Evolutionary conservation across 352 stramenopile species (phyloP), one percentile per base, ranked within the genome.

Genomic region (Pythium guiyangense): DNA sequence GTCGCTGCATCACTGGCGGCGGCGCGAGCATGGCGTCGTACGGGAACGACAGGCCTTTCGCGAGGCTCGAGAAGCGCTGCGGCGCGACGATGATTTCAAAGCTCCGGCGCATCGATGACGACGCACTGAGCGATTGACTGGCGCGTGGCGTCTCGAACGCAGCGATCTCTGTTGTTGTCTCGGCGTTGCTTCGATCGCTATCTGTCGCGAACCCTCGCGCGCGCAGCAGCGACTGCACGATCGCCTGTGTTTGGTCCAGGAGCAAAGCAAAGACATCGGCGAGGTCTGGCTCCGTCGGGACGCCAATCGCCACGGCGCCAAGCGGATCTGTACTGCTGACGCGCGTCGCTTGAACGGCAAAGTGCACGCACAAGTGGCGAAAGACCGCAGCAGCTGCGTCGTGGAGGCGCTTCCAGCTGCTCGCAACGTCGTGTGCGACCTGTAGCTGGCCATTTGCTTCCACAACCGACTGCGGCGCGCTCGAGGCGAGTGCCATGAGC

Each of bases 81-180:
- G 86, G 83, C 2, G 53, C 42, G 5, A 60, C 57, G 26, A 97
- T 84, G 10, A 96, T 59, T 59, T 97, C 90, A 60, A 81, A 88
- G 35, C 80, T 90, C 47, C 80, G 54, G 45, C 78, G 57, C 22
- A 78, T 57, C 6, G 58, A 55, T 17, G 52, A 29, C 9, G 42
- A 14, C 20, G 6, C n/a, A 20, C 42, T 47, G 18, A 49, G 18
- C 47, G 50, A 34, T 40, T 48, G 11, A 9, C 5, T 53, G n/a
- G 5, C n/a, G 6, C 43, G 25, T 14, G 57, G 20, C 22, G 49
- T 58, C n/a, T 48, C 54, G 5, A 37, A 12, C 2, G 18, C 2
- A 34, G 14, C 11, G 48, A 10, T 43, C 47, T 6, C 37, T n/a
- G 40, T 40, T n/a, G 40, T 40, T 58, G 5, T 12, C n/a, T 20